Percentiles rank a stretch among this genome's conserved stretches.
These are phyloP conservation scores for Diacronema lutheri DNA, from an alignment of 78 protist genomes.

Conservation along the genomic window DNA sequence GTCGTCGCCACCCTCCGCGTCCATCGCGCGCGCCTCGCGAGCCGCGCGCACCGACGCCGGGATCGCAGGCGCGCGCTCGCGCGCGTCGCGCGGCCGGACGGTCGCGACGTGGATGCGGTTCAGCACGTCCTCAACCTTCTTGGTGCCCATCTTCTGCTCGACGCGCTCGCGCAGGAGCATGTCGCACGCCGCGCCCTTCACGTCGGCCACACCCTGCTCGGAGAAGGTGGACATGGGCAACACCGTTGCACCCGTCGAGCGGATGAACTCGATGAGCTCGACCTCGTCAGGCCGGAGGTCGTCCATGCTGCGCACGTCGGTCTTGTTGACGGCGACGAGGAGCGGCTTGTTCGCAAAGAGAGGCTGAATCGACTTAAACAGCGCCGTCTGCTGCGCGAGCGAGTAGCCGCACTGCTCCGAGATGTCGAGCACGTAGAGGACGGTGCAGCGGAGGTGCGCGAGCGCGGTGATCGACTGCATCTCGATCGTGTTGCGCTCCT, in stretches of 20 bases:
- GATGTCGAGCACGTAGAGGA: constrained; percentile 93
- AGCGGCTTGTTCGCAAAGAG: constrained; percentile 97
- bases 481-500: constrained; percentile 98
- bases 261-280: constrained; percentile 7
- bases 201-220: constrained; percentile 17
- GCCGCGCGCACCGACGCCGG: constrained; percentile 35
- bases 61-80: background rate
- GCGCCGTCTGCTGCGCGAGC: constrained; percentile 83
- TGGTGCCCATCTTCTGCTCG: constrained; percentile 50
- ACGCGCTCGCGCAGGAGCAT: constrained; percentile 76
- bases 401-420: constrained; percentile 94
- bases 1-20: background rate
- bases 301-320: constrained; percentile 68
- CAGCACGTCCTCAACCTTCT: constrained; percentile 23
- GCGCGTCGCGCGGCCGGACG: constrained; percentile 74
- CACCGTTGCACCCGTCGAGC: background rate
- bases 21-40: background rate
- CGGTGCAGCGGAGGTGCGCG: constrained; percentile 92
- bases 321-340: constrained; percentile 87
- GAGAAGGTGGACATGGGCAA: constrained; percentile 7
- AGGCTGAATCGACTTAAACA: constrained; percentile 90
- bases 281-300: constrained; percentile 65
- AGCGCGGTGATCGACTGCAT: constrained; percentile 99
- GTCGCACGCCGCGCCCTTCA: constrained; percentile 80
- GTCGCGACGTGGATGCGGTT: constrained; percentile 77